Evolutionary conservation across 352 stramenopile genomes (phyloP), one percentile per base, ranked within the genome.

Genomic region (Phytophthora pistaciae): DNA sequence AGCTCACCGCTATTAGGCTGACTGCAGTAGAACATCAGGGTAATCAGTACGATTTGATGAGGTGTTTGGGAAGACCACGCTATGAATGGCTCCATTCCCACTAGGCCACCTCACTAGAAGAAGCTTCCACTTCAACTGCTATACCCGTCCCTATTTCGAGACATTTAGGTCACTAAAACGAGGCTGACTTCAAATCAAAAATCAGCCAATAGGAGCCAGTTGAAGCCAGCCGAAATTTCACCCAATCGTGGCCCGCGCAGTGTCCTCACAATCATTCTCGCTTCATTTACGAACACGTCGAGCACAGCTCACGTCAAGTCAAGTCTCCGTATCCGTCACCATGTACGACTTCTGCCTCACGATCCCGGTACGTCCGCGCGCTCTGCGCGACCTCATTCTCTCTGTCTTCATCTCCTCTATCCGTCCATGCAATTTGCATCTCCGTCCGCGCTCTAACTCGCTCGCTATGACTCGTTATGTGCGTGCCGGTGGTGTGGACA

Each of bases 341-440:
- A 94, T 96, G 88, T 94, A 96, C 77, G 88, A 96, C 84, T 96
- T 96, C 68, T 96, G 88, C 80, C 79, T 96, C 56, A 96, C 88
- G 64, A 80, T 96, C 65, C 88, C 88, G 53, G 88, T 96, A 86
- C 71, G 85, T 84, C 56, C n/a, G 23, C 38, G 20, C 18, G 25
- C 31, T 48, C 20, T 18, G 1, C 13, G 23, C 9, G 0, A 0
- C 0, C 7, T 2, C 4, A 23, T 16, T n/a, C 7, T 18, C 20
- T 60, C 20, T 18, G 13, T 9, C 5, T 68, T 9, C 29, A 18
- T 52, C 36, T 56, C 0, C 13, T 74, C 49, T 79, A 61, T 61
- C 29, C 21, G 54, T 18, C 6, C 10, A 55, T 65, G 23, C 21
- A 44, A 25, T 3, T 58, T 8, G 0, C 1, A 42, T n/a, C 11